Conservation (phyloP, 2,329 filamentous ascomycete genomes). For the Fusarium tuaranense region DNA sequence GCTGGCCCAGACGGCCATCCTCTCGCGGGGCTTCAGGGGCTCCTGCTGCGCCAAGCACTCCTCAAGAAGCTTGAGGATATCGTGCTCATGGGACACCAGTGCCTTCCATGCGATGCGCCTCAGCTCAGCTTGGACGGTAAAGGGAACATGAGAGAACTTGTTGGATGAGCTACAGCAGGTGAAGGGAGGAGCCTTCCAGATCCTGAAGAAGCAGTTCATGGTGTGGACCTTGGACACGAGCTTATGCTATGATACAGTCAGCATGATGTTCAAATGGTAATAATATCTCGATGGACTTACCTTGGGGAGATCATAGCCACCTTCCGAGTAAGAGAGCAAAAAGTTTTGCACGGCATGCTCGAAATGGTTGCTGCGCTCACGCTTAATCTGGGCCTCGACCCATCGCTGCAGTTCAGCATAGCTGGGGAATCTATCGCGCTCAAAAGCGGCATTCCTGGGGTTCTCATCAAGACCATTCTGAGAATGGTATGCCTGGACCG, state of each 20-base stretch:
- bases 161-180: conserved; percentile 54
- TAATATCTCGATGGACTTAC: conserved; percentile 45
- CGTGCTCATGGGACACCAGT: conserved; percentile 52
- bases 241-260: conserved; percentile 50
- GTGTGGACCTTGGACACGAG: conserved; percentile 58
- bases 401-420: conserved; percentile 51
- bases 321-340: conserved; percentile 51
- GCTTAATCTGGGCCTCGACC: conserved; percentile 53
- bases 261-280: conserved; percentile 6
- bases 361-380: conserved; percentile 49
- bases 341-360: conserved; percentile 52
- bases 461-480: conserved; percentile 47
- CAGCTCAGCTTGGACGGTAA: conserved; percentile 56
- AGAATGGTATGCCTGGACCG: conserved; percentile 53
- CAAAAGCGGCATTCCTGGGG: conserved; percentile 52
- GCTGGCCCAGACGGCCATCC: conserved; percentile 60
- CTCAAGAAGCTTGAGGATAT: conserved; percentile 56
- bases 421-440: conserved; percentile 52
- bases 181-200: conserved; percentile 59
- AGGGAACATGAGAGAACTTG: conserved; percentile 51
- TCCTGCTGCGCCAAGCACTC: conserved; percentile 53
- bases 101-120: conserved; percentile 54
- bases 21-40: conserved; percentile 53
- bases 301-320: conserved; percentile 53
- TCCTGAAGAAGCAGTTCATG: conserved; percentile 63